A percentile compares a stretch with the other conserved stretches of the same genome.
Conservation (phyloP, 2,329 filamentous ascomycete genomes). For the Neofusicoccum kwambonambiense region DNA sequence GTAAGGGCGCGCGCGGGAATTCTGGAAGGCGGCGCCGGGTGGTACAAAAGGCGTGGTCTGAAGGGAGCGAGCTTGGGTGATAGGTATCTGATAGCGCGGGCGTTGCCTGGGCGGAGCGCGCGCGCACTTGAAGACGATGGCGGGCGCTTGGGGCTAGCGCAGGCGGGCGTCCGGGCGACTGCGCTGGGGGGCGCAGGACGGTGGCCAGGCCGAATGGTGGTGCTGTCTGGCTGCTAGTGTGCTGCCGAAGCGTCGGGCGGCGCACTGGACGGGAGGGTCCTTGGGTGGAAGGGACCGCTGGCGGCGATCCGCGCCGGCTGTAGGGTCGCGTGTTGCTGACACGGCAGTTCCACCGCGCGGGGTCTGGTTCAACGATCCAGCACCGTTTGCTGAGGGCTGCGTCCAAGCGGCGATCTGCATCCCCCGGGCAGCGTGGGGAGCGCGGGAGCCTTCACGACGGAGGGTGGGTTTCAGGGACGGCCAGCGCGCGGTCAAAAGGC, state of each 20-base stretch:
- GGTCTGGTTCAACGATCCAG: background rate
- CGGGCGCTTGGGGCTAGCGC: conserved; percentile 10
- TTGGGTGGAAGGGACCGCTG: conserved; percentile 8
- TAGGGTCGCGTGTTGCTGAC: conserved; percentile 3
- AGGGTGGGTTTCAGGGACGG: background rate
- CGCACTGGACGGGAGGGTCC: background rate
- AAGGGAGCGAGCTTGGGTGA: conserved; percentile 1
- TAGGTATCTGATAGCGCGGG: conserved; percentile 13
- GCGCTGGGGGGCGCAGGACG: background rate
- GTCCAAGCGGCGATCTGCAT: conserved; percentile 1
- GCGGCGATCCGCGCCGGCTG: conserved; percentile 6
- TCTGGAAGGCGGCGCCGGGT: conserved; percentile 1
- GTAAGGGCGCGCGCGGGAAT: background rate
- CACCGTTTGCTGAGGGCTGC: background rate
- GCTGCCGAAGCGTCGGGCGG: background rate
- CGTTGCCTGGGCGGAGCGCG: background rate
- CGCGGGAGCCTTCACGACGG: background rate
- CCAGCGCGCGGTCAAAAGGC: background rate
- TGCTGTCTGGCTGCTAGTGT: background rate
- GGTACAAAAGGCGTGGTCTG: conserved; percentile 8
- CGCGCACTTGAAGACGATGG: background rate
- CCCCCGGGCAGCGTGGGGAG: conserved; percentile 5
- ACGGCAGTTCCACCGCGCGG: background rate
- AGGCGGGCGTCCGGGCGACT: conserved; percentile 6
- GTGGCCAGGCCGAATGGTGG: background rate